Evolutionary conservation across 2,329 filamentous ascomycete species (phyloP), one percentile per base, ranked within the genome.

Genomic region (Hypoxylon sp.): DNA sequence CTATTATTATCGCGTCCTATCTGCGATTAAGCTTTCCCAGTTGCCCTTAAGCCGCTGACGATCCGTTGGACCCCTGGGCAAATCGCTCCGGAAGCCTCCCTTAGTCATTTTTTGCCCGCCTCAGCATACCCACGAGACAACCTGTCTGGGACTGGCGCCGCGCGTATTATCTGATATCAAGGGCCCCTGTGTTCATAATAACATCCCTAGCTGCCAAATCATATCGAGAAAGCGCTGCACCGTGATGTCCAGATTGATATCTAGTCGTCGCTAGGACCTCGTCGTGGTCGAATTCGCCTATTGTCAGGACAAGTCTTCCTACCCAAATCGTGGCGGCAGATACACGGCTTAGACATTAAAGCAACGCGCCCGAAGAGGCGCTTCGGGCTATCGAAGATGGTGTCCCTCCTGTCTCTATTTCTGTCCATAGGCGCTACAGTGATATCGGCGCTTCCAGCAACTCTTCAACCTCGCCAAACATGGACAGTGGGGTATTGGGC

Each of bases 401-500:
- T 59, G 2, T 29, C 50, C 13, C 17, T 65, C n/a, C 8, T 60
- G 17, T 27, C 59, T 7, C 27, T 58, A 8, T 31, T 65, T 46
- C 19, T 65, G 21, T 51, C 57, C 1, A 39, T 68, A 29, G 70
- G 54, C 51, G 51, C 52, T 32, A 69, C 53, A 27, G 65, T 37
- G n/a, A 70, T 55, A 39, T 70, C 39, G 6, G 31, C 67, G 39
- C 57, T 62, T 29, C 57, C 65, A 2, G n/a, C 57, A 31, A 21
- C 68, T 29, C 31, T 71, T 32, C 21, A 63, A n/a, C 35, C 68
- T 53, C 74, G 73, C 6, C 74, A 77, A 60, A 47, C 67, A n/a
- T 77, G 74, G 74, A 71, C 74, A 2, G 44, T 68, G 0, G 72
- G 73, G 1, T 76, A 68, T 61, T 75, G 70, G 69, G 71, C 75